Conservation (phyloP, 345 rosid species). For the Triadica sebifera region DNA sequence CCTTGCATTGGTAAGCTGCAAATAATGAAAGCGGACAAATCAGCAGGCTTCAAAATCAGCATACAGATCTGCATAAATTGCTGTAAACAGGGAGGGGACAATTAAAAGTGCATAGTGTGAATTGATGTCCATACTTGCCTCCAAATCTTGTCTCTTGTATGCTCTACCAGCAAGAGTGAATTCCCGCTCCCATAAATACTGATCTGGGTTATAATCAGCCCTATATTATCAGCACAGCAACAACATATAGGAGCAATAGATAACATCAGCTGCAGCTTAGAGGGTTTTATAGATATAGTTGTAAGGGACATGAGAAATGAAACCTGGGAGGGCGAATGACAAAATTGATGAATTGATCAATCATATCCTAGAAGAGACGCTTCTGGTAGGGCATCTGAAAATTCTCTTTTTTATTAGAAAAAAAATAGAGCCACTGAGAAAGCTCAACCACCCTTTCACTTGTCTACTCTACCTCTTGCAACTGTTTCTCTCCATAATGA, state of each 20-base stretch:
- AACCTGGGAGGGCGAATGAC: constrained; percentile 99
- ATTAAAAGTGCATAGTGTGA: constrained; percentile 9
- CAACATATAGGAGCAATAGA: background rate
- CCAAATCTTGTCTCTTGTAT: constrained; percentile 36
- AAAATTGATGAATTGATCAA: constrained; percentile 96
- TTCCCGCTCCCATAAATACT: constrained; percentile 35
- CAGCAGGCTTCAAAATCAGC: background rate
- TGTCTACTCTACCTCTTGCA: background rate
- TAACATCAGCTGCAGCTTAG: background rate
- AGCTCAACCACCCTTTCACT: background rate
- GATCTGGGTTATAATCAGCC: constrained; percentile 38
- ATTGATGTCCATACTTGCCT: constrained; percentile 31
- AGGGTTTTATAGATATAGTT: background rate
- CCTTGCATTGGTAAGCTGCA: constrained; percentile 34
- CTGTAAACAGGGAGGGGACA: background rate
- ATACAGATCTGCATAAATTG: background rate
- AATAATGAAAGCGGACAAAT: background rate
- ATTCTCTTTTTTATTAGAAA: background rate
- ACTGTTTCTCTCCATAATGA: background rate
- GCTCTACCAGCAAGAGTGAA: constrained; percentile 33
- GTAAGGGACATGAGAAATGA: background rate
- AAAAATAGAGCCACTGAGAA: background rate
- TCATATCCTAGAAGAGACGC: constrained; percentile 38
- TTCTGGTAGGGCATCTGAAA: constrained; percentile 12
- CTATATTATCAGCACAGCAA: constrained; percentile 11